Evolutionary conservation across 2,329 filamentous ascomycete genomes (phyloP).

Genomic region (Coleophoma cylindrospora): DNA sequence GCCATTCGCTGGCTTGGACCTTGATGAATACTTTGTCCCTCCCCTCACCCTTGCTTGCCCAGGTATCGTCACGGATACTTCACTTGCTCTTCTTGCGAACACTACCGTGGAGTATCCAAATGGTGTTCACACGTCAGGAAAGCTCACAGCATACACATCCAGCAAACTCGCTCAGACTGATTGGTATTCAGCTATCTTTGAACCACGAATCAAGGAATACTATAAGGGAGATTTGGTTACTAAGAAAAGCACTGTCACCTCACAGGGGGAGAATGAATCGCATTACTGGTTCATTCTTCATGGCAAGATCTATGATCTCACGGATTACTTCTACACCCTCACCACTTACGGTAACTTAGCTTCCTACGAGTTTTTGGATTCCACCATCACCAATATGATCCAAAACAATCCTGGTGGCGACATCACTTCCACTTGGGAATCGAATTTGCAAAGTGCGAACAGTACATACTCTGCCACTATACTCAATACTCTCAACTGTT

Average conservation of each 20-base stretch:
- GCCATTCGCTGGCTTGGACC: conserved; percentile 69
- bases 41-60: conserved; percentile 72
- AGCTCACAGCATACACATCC: conserved; percentile 45
- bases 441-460: conserved; percentile 45
- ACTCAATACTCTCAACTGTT: conserved; percentile 68
- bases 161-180: conserved; percentile 55
- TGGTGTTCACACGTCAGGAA: conserved; percentile 69
- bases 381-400: conserved; percentile 61
- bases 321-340: conserved; percentile 82
- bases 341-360: conserved; percentile 43
- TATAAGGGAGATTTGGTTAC: conserved; percentile 85
- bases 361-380: conserved; percentile 68
- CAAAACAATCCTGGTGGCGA: conserved; percentile 74
- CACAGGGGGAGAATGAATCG: conserved; percentile 60
- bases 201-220: conserved; percentile 76
- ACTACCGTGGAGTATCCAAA: conserved; percentile 45
- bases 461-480: conserved; percentile 45
- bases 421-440: conserved; percentile 62
- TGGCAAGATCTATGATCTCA: conserved; percentile 78
- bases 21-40: conserved; percentile 82
- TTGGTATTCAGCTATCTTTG: conserved; percentile 76
- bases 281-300: conserved; percentile 79
- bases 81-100: conserved; percentile 57
- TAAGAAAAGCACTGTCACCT: conserved; percentile 51
- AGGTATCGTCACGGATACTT: conserved; percentile 59